Percentiles rank a stretch among this genome's conserved stretches.
phyloP scores from a whole-genome alignment of 805 yeast species.

The Pichia eremophila region DNA sequence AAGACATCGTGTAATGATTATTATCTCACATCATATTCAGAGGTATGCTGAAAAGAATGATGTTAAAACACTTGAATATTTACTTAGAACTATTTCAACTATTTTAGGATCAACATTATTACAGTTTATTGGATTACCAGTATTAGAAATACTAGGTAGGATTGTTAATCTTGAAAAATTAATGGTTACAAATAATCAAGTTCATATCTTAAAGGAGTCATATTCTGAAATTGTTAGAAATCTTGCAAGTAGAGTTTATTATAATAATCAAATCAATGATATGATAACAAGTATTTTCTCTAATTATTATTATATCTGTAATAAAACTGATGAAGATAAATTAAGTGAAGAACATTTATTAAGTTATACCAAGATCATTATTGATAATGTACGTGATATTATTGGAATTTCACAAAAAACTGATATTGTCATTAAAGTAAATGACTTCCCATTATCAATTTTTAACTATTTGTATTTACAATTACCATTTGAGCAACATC shows the following conservation, averaged over 20 bases:
- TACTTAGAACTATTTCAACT: slow-evolving; percentile 28
- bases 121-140: slow-evolving; percentile 80
- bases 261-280: slow-evolving; percentile 79
- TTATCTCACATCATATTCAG: slow-evolving; percentile 42
- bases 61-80: slow-evolving; percentile 11
- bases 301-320: slow-evolving; percentile 28
- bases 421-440: slow-evolving; percentile 28
- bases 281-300: slow-evolving; percentile 60
- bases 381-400: slow-evolving; percentile 20
- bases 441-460: slow-evolving; percentile 33
- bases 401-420: slow-evolving; percentile 20
- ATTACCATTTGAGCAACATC: slow-evolving; percentile 14
- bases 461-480: slow-evolving; percentile 32
- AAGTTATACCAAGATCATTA: slow-evolving; percentile 14
- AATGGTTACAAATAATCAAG: slow-evolving; percentile 17
- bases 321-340: slow-evolving; percentile 11
- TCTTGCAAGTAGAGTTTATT: slow-evolving; percentile 69
- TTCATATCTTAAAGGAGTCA: slow-evolving; percentile 26
- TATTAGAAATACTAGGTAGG: slow-evolving; percentile 64
- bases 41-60: slow-evolving; percentile 5
- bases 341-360: slow-evolving; percentile 10
- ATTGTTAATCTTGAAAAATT: slow-evolving; percentile 40
- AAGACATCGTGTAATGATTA: slow-evolving; percentile 19
- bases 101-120: slow-evolving; percentile 61
- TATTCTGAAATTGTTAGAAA: slow-evolving; percentile 56